A percentile compares a stretch with the other conserved stretches of the same genome.
Evolutionary conservation across 2,329 filamentous ascomycete species (phyloP).

Genomic region (Pseudophaeomoniella oleicola): DNA sequence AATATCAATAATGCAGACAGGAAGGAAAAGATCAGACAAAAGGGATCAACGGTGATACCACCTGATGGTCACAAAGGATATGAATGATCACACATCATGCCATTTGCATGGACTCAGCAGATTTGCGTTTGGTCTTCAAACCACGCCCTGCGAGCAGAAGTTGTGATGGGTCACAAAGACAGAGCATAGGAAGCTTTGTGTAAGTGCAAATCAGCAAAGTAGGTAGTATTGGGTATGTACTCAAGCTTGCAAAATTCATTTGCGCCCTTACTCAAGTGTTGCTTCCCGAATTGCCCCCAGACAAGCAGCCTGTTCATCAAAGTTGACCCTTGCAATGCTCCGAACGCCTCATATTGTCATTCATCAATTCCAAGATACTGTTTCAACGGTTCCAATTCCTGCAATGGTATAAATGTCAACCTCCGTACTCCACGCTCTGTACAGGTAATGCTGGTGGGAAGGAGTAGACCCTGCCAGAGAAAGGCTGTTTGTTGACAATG

Average conservation of each 20-base stretch:
- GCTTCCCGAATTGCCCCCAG: no score
- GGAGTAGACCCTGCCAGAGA: no score
- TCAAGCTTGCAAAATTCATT: background rate
- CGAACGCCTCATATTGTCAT: background rate
- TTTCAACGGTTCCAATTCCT: background rate
- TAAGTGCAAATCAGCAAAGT: background rate
- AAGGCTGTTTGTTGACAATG: no score
- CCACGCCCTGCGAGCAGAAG: background rate
- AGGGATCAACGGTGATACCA: no score
- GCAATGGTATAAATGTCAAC: background rate
- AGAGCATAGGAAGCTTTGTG: background rate
- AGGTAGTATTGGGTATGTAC: background rate
- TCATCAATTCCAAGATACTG: background rate
- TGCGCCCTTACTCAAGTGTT: background rate
- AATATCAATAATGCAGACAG: no score
- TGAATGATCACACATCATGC: background rate
- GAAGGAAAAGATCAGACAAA: no score
- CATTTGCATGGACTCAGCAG: background rate
- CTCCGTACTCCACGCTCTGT: constrained; percentile 1
- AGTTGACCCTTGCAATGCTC: no score
- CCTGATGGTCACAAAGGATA: no score
- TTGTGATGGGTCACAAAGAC: background rate
- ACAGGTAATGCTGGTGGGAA: no score
- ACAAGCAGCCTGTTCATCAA: no score
- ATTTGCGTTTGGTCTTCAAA: background rate